Evolutionary conservation across 2,329 filamentous ascomycete genomes (phyloP).

Genomic region (Neonectria ditissima): DNA sequence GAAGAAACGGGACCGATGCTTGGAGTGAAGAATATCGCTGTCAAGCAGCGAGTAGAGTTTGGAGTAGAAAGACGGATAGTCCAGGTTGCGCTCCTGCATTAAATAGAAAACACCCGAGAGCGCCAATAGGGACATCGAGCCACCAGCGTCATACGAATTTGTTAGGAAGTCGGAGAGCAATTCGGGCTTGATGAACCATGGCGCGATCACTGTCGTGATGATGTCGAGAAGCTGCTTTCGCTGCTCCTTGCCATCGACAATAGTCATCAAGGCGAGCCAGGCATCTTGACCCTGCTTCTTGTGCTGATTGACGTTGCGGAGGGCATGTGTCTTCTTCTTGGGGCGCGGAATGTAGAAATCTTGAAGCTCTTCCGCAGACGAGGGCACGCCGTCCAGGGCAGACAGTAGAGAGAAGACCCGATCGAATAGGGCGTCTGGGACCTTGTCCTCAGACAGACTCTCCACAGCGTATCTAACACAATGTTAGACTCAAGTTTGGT

Average conservation of each 20-base stretch:
- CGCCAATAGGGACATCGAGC: slow-evolving; percentile 87
- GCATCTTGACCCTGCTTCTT: slow-evolving; percentile 86
- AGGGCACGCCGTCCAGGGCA: slow-evolving; percentile 77
- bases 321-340: slow-evolving; percentile 73
- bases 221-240: slow-evolving; percentile 82
- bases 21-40: slow-evolving; percentile 87
- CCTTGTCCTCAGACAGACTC: slow-evolving; percentile 31
- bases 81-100: slow-evolving; percentile 92
- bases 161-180: slow-evolving; percentile 95
- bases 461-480: slow-evolving; percentile 45
- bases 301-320: slow-evolving; percentile 75
- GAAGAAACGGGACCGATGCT: slow-evolving; percentile 93
- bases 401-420: slow-evolving; percentile 73
- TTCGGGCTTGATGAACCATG: slow-evolving; percentile 90
- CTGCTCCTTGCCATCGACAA: slow-evolving; percentile 76
- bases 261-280: slow-evolving; percentile 82
- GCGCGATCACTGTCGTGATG: slow-evolving; percentile 82
- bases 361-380: slow-evolving; percentile 72
- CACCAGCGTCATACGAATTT: slow-evolving; percentile 90
- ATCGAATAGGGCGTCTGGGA: slow-evolving; percentile 57
- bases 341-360: slow-evolving; percentile 76
- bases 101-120: slow-evolving; percentile 95
- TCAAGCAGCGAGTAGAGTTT: slow-evolving; percentile 96
- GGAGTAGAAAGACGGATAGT: slow-evolving; percentile 93
- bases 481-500: not conserved